phyloP scores from a whole-genome alignment of 768 basidiomycete genomes.

The Tricholoma sp. region DNA sequence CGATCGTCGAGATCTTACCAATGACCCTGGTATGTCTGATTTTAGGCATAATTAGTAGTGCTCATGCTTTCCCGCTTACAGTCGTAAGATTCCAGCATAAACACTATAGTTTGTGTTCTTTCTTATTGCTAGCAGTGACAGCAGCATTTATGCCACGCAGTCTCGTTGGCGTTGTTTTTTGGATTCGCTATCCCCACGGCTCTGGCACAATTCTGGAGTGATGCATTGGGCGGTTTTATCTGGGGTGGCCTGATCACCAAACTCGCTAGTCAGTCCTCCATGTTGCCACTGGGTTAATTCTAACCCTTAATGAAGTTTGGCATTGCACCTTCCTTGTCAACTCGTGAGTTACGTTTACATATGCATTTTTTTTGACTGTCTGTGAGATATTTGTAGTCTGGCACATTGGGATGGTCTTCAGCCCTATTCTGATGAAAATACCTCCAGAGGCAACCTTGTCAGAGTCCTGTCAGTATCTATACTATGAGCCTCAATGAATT shows the following conservation, averaged over 20 bases:
- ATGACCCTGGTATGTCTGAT: constrained; percentile 53
- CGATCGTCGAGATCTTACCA: constrained; percentile 62
- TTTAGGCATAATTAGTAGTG: not conserved
- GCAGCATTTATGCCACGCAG: constrained; percentile 23
- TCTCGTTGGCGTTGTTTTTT: constrained; percentile 53
- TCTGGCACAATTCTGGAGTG: constrained; percentile 55
- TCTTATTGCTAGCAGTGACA: not conserved
- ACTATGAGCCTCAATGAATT: not conserved
- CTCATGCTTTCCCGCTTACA: constrained; percentile 26
- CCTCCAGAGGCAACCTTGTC: constrained; percentile 70
- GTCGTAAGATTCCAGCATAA: constrained; percentile 53
- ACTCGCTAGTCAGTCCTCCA: constrained; percentile 42
- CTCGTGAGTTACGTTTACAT: constrained; percentile 40
- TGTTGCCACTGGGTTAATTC: not conserved
- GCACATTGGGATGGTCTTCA: constrained; percentile 82
- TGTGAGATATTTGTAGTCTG: constrained; percentile 32
- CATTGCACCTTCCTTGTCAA: constrained; percentile 70
- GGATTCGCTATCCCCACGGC: constrained; percentile 55
- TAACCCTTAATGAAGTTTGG: constrained; percentile 45
- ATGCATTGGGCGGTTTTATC: constrained; percentile 60
- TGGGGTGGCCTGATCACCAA: constrained; percentile 67
- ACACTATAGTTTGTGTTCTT: constrained; percentile 44
- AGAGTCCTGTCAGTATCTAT: constrained; percentile 11
- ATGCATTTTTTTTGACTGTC: not conserved
- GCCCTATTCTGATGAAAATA: constrained; percentile 76